These are phyloP conservation scores for Magnolia changhungtana DNA, from an alignment of 164 flowering plant genomes.

Conservation along the genomic window DNA sequence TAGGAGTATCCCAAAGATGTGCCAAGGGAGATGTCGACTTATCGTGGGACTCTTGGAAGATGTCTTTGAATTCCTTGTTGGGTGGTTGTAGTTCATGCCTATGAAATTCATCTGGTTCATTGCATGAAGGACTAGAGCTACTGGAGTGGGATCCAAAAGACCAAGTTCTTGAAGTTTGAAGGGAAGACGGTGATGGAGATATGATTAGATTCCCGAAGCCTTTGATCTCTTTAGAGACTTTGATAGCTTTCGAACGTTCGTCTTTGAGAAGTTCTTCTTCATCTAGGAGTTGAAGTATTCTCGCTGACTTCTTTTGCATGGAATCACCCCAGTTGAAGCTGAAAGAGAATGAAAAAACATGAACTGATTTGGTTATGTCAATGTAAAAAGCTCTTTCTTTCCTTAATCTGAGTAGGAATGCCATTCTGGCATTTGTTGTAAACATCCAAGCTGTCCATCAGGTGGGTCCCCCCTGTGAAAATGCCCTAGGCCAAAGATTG, in stretches of 20 bases:
- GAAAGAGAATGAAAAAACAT: not conserved
- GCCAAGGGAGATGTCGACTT: not conserved
- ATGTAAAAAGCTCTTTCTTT: not conserved
- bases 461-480: too few relatives aligned
- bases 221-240: slow-evolving; percentile 49
- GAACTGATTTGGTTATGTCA: not conserved
- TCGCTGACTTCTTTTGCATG: slow-evolving; percentile 48
- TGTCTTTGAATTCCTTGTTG: not conserved
- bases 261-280: slow-evolving; percentile 36
- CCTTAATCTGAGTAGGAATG: not conserved
- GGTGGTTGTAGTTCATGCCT: slow-evolving; percentile 5
- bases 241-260: slow-evolving; percentile 47
- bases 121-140: slow-evolving; percentile 24
- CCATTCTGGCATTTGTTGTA: not conserved
- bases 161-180: slow-evolving; percentile 23
- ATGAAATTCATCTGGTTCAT: slow-evolving; percentile 19
- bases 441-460: too few relatives aligned
- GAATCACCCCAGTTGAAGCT: slow-evolving; percentile 58
- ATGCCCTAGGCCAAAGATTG: too few relatives aligned
- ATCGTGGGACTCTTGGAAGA: not conserved
- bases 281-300: slow-evolving; percentile 28
- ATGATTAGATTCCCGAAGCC: slow-evolving; percentile 45
- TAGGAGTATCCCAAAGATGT: slow-evolving; percentile 33
- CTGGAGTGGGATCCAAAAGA: slow-evolving; percentile 37
- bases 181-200: slow-evolving; percentile 24